Percentiles rank a stretch among this genome's conserved stretches.
These are phyloP conservation scores for Yarrowia hollandica DNA, from an alignment of 805 yeast genomes.

Conservation along the genomic window DNA sequence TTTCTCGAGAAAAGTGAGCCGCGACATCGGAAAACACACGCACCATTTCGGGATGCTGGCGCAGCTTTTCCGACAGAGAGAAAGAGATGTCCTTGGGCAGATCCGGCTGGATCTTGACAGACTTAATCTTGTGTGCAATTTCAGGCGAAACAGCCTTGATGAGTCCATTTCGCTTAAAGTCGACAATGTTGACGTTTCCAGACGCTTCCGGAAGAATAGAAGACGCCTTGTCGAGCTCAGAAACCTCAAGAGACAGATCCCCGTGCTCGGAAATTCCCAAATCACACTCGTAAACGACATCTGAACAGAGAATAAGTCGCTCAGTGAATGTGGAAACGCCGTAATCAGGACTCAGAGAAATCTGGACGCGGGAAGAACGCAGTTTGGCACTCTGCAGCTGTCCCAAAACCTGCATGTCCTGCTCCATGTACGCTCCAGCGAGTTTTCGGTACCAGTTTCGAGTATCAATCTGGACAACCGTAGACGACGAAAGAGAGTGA, in stretches of 20 bases:
- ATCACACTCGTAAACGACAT: slow-evolving; percentile 5
- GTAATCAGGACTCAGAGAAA: background rate
- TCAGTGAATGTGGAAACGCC: background rate
- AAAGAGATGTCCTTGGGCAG: slow-evolving; percentile 10
- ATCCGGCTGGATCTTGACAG: background rate
- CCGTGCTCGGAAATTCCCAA: background rate
- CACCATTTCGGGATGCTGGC: slow-evolving; percentile 34
- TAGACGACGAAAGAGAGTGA: background rate
- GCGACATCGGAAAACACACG: slow-evolving; percentile 36
- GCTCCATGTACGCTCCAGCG: slow-evolving; percentile 1
- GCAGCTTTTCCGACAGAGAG: slow-evolving; percentile 33
- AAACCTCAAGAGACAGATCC: background rate
- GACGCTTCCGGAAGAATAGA: background rate
- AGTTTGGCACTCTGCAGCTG: background rate
- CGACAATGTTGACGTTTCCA: no score
- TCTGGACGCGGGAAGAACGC: background rate
- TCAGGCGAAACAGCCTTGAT: background rate
- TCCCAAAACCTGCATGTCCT: background rate
- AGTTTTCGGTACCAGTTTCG: slow-evolving; percentile 17
- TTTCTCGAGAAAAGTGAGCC: slow-evolving; percentile 34
- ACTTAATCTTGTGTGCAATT: slow-evolving; percentile 1
- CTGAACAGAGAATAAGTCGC: slow-evolving; percentile 4
- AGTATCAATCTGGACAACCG: background rate
- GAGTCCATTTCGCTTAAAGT: background rate
- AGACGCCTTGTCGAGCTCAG: background rate